Evolutionary conservation across 176 grass and related monocot species (phyloP).

Genomic region (Triticum urartu): DNA sequence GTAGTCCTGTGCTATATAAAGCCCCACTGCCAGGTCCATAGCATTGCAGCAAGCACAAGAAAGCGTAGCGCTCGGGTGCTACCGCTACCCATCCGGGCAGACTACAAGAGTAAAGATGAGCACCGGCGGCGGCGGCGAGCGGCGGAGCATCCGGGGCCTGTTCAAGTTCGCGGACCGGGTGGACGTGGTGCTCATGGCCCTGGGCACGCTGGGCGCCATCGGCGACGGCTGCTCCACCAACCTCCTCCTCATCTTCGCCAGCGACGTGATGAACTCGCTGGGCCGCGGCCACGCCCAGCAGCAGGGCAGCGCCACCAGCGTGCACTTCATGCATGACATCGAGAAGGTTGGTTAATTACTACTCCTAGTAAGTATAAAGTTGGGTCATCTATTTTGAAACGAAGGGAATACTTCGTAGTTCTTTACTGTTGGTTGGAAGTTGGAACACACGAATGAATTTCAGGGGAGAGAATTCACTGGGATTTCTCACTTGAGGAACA

Average conservation of each 20-base stretch:
- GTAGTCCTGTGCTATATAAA: constrained; percentile 38
- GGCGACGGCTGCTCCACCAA: constrained; percentile 94
- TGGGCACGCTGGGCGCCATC: constrained; percentile 79
- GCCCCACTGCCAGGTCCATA: constrained; percentile 22
- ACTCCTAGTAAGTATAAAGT: too few relatives aligned
- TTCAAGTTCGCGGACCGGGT: constrained; percentile 74
- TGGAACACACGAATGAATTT: not conserved
- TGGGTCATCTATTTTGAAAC: too few relatives aligned
- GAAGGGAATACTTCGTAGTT: too few relatives aligned
- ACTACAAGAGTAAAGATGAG: constrained; percentile 5
- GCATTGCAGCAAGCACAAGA: constrained; percentile 10
- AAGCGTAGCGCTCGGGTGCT: not conserved
- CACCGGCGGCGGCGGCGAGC: constrained; percentile 1
- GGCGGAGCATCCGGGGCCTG: constrained; percentile 62
- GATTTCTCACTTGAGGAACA: not conserved
- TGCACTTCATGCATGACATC: constrained; percentile 76
- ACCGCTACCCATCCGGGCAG: not conserved
- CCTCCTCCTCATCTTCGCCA: constrained; percentile 88
- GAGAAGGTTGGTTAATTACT: constrained; percentile 60
- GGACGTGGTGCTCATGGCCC: constrained; percentile 67
- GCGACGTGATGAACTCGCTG: constrained; percentile 90
- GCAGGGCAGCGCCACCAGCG: constrained; percentile 5
- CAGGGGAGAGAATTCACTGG: not conserved
- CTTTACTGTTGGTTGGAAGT: too few relatives aligned
- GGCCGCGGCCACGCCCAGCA: constrained; percentile 46